A percentile compares a stretch with the other conserved stretches of the same genome.
phyloP scores from a whole-genome alignment of 768 basidiomycete genomes.

The Lactifluus pinguis region DNA sequence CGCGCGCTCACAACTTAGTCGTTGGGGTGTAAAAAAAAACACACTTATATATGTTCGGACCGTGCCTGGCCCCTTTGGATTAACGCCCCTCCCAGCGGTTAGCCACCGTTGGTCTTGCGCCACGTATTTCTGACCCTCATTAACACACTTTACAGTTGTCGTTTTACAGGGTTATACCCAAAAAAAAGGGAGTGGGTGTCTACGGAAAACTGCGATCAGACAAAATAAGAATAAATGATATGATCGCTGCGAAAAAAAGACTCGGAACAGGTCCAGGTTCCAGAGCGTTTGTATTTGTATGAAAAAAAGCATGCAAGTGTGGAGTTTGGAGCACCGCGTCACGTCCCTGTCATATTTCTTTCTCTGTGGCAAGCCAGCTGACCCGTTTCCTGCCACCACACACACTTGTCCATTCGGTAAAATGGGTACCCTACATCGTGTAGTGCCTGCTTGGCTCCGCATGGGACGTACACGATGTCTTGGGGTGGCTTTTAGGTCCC shows the following conservation, averaged over 20 bases:
- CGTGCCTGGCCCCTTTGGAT: neutral
- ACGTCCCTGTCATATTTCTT: no score
- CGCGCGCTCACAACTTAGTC: neutral
- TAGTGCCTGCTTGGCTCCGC: slow-evolving; percentile 2
- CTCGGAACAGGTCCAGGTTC: neutral
- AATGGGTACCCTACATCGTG: slow-evolving; percentile 4
- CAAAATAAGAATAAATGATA: neutral
- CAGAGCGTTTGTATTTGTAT: no score
- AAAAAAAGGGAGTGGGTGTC: neutral
- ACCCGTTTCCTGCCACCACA: no score
- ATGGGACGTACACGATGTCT: neutral
- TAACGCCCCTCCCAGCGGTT: no score
- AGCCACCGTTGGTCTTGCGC: neutral
- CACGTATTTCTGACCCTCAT: neutral
- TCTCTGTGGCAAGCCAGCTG: no score
- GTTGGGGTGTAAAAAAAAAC: no score
- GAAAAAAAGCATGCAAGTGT: neutral
- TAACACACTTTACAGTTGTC: neutral
- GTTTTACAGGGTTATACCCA: neutral
- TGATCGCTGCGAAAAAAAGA: neutral
- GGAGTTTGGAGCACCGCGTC: neutral
- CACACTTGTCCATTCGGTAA: neutral
- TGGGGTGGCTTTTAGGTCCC: neutral
- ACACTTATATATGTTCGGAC: neutral
- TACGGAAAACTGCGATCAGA: neutral